Evolutionary conservation across 805 yeast species (phyloP), one percentile per base, ranked within the genome.

Genomic region (Danielozyma ontarioensis): DNA sequence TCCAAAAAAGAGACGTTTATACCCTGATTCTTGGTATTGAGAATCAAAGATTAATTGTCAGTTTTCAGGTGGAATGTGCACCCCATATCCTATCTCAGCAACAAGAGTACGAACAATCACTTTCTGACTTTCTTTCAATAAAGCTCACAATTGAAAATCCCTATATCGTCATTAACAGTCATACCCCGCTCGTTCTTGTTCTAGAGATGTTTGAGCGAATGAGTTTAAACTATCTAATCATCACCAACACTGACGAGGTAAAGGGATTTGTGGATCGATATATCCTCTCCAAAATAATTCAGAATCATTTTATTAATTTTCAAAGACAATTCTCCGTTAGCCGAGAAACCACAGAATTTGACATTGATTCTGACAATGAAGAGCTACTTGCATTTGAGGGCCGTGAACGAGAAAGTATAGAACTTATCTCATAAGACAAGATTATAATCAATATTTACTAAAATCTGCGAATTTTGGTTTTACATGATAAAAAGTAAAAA

Each of bases 241-340:
- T 66, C 11, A 39, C 45, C 36, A 52, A 41, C 28, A 39, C 43
- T 22, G 36, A 31, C 26, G n/a, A 33, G 2, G 51, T 62, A 51
- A 35, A 50, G 11, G 72, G 72, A 11, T 64, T 63, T 35, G 48
- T 64, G 5, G 71, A 66, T 38, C 37, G 71, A 27, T 66, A 60
- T 34, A 47, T 62, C 8, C 37, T 66, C 5, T 44, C 66, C 2
- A 43, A 44, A 3, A 35, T 62, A 19, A 53, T 66, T 7, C 53
- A 56, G 25, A 52, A 39, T 45, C 40, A 44, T 12, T 61, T 62
- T 29, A 42, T 40, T 4, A 38, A 35, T 7, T 37, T 61, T 11
- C 31, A 39, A 7, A 43, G 40, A 18, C 51, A 46, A n/a, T 15
- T 28, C 2, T 37, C 30, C 13, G 38, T 29, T 15, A 27, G 34